A percentile compares a stretch with the other conserved stretches of the same genome.
Conservation (phyloP, 129 eudicot species). For the Tanacetum coccineum region DNA sequence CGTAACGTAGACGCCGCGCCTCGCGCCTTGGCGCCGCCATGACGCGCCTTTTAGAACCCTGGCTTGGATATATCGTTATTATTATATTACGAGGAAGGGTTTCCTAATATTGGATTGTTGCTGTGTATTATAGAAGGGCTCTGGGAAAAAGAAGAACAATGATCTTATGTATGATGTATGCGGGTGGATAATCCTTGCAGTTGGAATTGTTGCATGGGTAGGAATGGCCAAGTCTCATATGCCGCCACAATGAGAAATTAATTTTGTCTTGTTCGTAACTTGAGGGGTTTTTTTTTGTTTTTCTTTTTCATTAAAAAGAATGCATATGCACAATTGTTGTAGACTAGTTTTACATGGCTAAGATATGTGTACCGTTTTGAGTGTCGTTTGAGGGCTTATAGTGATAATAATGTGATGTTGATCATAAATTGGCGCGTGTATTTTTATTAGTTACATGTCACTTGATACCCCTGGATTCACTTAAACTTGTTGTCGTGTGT, state of each 20-base stretch:
- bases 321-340: constrained; percentile 3
- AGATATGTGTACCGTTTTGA: neutral
- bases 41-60: too few species aligned
- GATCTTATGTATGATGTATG: constrained; percentile 51
- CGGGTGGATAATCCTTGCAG: constrained; percentile 60
- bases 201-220: constrained; percentile 45
- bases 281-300: neutral
- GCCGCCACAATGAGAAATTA: constrained; percentile 39
- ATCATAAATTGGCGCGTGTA: neutral
- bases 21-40: too few species aligned
- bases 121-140: constrained; percentile 26
- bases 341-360: neutral
- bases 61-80: neutral
- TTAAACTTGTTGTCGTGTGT: too few species aligned
- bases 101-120: constrained; percentile 12
- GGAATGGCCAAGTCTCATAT: constrained; percentile 48
- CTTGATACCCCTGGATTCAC: neutral
- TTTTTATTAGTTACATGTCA: neutral
- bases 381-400: neutral
- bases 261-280: neutral
- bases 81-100: neutral
- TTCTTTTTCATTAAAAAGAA: neutral
- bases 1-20: too few species aligned
- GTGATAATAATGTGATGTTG: neutral
- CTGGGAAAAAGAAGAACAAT: constrained; percentile 38